Conservation (phyloP, 768 basidiomycete species). For the Leccinum obscurum region DNA sequence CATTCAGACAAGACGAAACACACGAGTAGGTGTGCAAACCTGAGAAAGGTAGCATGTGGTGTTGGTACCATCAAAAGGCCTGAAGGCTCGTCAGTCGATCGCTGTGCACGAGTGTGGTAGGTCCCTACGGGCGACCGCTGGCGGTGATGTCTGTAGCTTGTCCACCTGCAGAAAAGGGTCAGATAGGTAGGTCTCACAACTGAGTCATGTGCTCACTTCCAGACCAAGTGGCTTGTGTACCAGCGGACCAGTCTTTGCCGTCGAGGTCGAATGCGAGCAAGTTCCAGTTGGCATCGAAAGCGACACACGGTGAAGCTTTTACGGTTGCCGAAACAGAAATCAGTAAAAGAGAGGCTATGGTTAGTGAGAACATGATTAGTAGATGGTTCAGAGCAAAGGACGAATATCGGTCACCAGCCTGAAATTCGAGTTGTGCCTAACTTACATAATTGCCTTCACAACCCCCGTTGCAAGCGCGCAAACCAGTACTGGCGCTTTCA, state of each 20-base stretch:
- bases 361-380: conserved; percentile 38
- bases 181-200: conserved; percentile 1
- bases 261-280: conserved; percentile 84
- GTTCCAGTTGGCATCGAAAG: conserved; percentile 81
- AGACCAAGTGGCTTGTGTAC: conserved; percentile 68
- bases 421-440: not conserved
- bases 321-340: conserved; percentile 37
- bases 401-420: not conserved
- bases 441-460: conserved; percentile 1
- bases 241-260: conserved; percentile 82
- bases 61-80: conserved; percentile 63
- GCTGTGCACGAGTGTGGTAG: not conserved
- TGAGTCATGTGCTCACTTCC: conserved; percentile 39
- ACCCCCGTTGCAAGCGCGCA: too few relatives aligned
- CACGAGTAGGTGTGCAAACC: conserved; percentile 33
- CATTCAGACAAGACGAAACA: not conserved
- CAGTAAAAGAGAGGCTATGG: conserved; percentile 56
- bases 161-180: conserved; percentile 19
- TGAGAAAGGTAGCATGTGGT: conserved; percentile 75
- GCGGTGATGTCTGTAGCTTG: conserved; percentile 68
- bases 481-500: too few relatives aligned
- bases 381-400: not conserved
- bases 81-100: conserved; percentile 25
- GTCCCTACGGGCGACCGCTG: conserved; percentile 72
- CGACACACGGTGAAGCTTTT: conserved; percentile 58